Evolutionary conservation across 2,329 filamentous ascomycete genomes (phyloP).

Genomic region (Tolypocladium tropicale): DNA sequence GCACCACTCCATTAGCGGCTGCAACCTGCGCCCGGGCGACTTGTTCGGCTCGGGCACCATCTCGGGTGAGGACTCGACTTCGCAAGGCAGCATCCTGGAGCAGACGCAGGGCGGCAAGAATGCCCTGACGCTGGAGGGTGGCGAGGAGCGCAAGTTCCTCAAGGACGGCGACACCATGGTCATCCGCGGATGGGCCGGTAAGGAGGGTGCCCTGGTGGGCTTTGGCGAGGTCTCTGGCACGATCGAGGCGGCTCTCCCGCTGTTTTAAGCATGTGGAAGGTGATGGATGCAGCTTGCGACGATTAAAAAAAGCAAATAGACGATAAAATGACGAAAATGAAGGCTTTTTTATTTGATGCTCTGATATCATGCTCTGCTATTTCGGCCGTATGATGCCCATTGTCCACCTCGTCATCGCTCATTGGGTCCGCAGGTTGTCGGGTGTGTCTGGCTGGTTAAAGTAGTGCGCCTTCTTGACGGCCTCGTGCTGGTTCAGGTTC

Average conservation of each 20-base stretch:
- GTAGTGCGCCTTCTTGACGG: slow-evolving; percentile 43
- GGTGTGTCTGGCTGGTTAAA: slow-evolving; percentile 40
- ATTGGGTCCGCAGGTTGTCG: slow-evolving; percentile 15
- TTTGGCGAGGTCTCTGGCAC: slow-evolving; percentile 64
- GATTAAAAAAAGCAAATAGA: neutral
- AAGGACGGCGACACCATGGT: slow-evolving; percentile 64
- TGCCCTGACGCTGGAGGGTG: slow-evolving; percentile 48
- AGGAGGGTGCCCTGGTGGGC: slow-evolving; percentile 58
- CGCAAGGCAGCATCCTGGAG: slow-evolving; percentile 62
- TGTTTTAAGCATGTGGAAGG: slow-evolving; percentile 12
- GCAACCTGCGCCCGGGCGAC: slow-evolving; percentile 64
- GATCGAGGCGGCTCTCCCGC: slow-evolving; percentile 30
- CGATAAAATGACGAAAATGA: neutral
- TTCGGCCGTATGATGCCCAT: neutral
- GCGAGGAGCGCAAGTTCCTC: slow-evolving; percentile 60
- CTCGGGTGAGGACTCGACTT: slow-evolving; percentile 49
- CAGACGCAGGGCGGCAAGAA: slow-evolving; percentile 60
- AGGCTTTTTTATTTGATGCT: neutral
- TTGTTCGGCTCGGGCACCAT: slow-evolving; percentile 73
- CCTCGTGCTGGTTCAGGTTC: slow-evolving; percentile 35
- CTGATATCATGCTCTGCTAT: neutral
- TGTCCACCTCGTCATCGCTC: neutral
- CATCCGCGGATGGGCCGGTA: slow-evolving; percentile 55
- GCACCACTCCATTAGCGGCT: slow-evolving; percentile 70
- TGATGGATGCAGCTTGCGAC: neutral